Evolutionary conservation across 2,329 filamentous ascomycete species (phyloP).

Genomic region (Fusarium oligoseptatum): DNA sequence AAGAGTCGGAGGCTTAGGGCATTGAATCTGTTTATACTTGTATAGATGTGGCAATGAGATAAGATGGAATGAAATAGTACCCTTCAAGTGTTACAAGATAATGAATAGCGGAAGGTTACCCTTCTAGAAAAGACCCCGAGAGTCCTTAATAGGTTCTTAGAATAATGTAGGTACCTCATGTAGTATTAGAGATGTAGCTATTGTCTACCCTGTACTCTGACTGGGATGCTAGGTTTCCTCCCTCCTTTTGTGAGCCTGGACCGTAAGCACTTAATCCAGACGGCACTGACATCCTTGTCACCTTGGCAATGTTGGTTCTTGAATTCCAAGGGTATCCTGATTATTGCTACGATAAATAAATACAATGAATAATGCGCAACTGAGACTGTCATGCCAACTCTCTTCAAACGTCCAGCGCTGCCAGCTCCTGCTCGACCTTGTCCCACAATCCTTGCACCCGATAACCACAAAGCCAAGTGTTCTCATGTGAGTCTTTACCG

Average conservation of each 20-base stretch:
- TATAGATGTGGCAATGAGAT: too few relatives aligned
- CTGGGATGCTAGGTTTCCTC: not conserved
- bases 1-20: not conserved
- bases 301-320: not conserved
- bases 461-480: constrained; percentile 30
- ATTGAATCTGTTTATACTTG: not conserved
- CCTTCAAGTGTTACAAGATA: not conserved
- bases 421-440: constrained; percentile 4
- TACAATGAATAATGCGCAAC: not conserved
- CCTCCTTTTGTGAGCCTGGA: not conserved
- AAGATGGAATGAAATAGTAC: not conserved
- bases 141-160: not conserved
- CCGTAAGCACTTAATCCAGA: not conserved
- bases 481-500: constrained; percentile 17
- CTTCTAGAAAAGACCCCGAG: accelerated
- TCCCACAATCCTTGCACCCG: constrained; percentile 20
- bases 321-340: not conserved
- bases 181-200: too few relatives aligned
- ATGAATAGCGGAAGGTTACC: not conserved
- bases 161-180: too few relatives aligned
- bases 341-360: not conserved
- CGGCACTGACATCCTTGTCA: not conserved
- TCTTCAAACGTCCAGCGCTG: not conserved
- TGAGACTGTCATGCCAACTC: not conserved
- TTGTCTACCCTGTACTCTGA: too few relatives aligned